Evolutionary conservation across 352 stramenopile species (phyloP).

Genomic region (Thalassiosira pacifica): DNA sequence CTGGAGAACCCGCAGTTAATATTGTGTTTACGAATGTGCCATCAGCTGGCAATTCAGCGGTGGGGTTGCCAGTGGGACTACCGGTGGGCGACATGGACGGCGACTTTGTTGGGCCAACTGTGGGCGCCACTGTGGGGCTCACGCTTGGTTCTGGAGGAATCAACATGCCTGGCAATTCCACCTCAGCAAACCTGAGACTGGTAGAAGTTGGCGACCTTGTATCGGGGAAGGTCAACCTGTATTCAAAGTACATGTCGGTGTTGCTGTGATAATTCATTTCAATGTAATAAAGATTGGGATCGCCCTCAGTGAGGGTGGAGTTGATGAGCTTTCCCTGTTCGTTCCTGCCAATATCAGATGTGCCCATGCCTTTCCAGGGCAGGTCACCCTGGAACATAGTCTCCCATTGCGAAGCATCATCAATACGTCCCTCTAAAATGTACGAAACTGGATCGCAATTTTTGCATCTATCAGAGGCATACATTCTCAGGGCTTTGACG

Average conservation of each 20-base stretch:
- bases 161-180: conserved; percentile 37
- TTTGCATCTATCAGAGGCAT: neutral
- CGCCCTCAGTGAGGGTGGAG: conserved; percentile 11
- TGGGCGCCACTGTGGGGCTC: conserved; percentile 21
- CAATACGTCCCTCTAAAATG: neutral
- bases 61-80: conserved; percentile 11
- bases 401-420: neutral
- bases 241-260: conserved; percentile 6
- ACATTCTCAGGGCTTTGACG: neutral
- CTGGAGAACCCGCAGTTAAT: neutral
- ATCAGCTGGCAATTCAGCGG: conserved; percentile 15
- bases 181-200: conserved; percentile 21
- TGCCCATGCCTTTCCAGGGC: neutral
- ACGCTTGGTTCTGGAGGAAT: conserved; percentile 24
- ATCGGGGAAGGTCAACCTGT: neutral
- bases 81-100: conserved; percentile 3
- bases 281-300: neutral
- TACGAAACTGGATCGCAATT: neutral
- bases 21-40: conserved; percentile 21
- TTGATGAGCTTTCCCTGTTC: neutral
- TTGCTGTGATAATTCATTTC: conserved; percentile 13
- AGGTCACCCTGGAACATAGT: neutral
- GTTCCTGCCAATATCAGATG: neutral
- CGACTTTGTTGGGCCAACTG: conserved; percentile 1
- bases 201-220: conserved; percentile 5